Base-by-base conservation (phyloP, 257 asterid genomes). In the Knoxia roxburghii region DNA sequence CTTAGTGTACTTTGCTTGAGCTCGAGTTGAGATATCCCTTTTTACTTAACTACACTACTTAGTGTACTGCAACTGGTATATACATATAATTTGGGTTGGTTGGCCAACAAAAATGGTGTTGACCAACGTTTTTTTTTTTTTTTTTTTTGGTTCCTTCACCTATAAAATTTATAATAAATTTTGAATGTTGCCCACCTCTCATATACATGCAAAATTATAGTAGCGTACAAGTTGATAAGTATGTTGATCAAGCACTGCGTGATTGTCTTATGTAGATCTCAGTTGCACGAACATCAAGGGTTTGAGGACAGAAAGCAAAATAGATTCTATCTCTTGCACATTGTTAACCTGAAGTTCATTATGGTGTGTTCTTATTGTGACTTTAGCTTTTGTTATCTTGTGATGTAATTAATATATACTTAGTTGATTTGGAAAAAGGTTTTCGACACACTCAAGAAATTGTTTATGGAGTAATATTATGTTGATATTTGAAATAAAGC, bases 381-480 rank as follows among this genome's bases (percentile, higher is more conserved):
- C 41, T 40, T 48, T 6, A 72, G 71, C 65, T 70, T 13, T 66
- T 56, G 18, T 65, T 6, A 29, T 70, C 13, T 35, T 40, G 60
- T 29, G 33, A 10, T 32, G 0, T 18, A 6, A 37, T 45, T 15
- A 14, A 39, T 9, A 51, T 64, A 39, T 78, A 40, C 68, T 63
- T 20, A 59, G 18, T 5, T 13, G 4, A 37, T 37, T 51, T 46
- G 73, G 63, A 59, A 81, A 88, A 75, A 70, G 75, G 17, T 89
- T 85, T 77, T 87, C 95, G 65, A 68, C 95, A 18, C 81, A 79
- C 70, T 76, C 95, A 82, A 95, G 98, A 88, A 72, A 75, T 85
- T 55, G 51, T 67, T 32, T 62, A 49, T 49, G 60, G 20, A 45
- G 15, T 67, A n/a, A 26, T 73, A 45, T 63, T 46, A 15, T 10